Percentiles rank a stretch among this genome's conserved stretches.
Evolutionary conservation across 2,329 filamentous ascomycete genomes (phyloP).

Genomic region (Fusarium neocosmosporiellum): DNA sequence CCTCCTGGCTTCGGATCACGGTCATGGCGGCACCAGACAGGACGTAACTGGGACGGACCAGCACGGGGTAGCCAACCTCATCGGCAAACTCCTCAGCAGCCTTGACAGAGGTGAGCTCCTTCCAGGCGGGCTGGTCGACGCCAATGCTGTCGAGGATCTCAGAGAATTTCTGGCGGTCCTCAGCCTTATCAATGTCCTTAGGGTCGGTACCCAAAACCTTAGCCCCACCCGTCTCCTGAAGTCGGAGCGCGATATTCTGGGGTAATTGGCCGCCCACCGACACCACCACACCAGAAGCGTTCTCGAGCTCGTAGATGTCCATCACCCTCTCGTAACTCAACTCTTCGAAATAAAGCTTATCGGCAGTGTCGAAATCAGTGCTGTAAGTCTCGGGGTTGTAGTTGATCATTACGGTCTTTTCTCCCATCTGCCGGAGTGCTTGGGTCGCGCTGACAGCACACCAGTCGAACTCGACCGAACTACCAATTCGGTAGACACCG

Average conservation of each 20-base stretch:
- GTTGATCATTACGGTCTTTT: slow-evolving; percentile 99
- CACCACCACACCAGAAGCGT: slow-evolving; percentile 87
- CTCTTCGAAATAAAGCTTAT: slow-evolving; percentile 97
- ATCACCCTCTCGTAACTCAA: slow-evolving; percentile 96
- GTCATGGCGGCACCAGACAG: slow-evolving; percentile 99
- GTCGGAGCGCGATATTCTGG: slow-evolving; percentile 94
- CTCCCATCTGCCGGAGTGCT: slow-evolving; percentile 84
- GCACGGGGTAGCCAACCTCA: slow-evolving; percentile 89
- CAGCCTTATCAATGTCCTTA: slow-evolving; percentile 95
- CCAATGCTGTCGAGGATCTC: slow-evolving; percentile 97
- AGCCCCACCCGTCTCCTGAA: slow-evolving; percentile 91
- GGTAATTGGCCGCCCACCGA: slow-evolving; percentile 96
- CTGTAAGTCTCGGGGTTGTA: slow-evolving; percentile 84
- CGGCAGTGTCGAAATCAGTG: slow-evolving; percentile 90
- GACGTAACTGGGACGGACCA: slow-evolving; percentile 95
- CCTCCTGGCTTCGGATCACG: slow-evolving; percentile 87
- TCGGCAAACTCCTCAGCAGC: slow-evolving; percentile 90
- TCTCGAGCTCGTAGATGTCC: slow-evolving; percentile 97
- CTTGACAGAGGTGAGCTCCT: slow-evolving; percentile 89
- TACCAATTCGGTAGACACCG: slow-evolving; percentile 97
- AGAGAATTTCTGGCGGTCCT: slow-evolving; percentile 98
- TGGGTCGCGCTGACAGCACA: slow-evolving; percentile 92
- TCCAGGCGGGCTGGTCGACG: slow-evolving; percentile 97
- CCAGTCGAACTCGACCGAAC: slow-evolving; percentile 99
- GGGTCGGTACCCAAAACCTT: slow-evolving; percentile 94